Evolutionary conservation across 805 yeast genomes (phyloP), one percentile per base, ranked within the genome.

Genomic region (Saturnispora ahearnii): DNA sequence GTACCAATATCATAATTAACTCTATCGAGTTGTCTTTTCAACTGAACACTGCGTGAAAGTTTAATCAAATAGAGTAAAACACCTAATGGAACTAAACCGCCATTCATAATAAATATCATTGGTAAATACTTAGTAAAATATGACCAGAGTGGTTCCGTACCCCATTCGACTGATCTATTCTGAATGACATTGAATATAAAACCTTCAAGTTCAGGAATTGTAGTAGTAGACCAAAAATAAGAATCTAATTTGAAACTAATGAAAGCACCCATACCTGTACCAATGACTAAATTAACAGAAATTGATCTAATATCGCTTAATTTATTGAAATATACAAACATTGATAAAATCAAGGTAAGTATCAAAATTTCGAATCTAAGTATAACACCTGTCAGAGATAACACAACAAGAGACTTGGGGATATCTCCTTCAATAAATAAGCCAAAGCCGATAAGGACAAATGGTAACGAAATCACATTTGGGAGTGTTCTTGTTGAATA

Each of bases 401-500:
- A 62, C 58, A 84, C 62, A 0, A 74, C 61, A 36, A 89, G 63
- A 1, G 79, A 77, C 28, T 58, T 52, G 0, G 76, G 71, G 6
- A 69, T 53, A 44, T 76, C 70, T 10, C 82, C 87, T 18, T 57
- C 55, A 13, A 87, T 55, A 13, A 80, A 57, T 58, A 70, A 71
- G 4, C 79, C 70, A 41, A 84, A 55, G 0, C 84, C 84, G 43
- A 67, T 57, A 49, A 77, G 76, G 4, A 83, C 82, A 34, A 87
- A 59, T 3, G 97, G 96, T 48, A 91, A 68, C 2, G 85, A 89
- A 51, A 90, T 68, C 57, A 84, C 84, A 65, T 91, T 91, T n/a
- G 97, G 96, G 51, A 91, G 70, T 0, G 95, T 79, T 56, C 97
- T 73, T 2, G 96, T 74, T n/a, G 86, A 72, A 62, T 91, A 91